These are phyloP conservation scores for Solanum ossicruentum DNA, from an alignment of 257 asterid genomes.

Conservation along the genomic window DNA sequence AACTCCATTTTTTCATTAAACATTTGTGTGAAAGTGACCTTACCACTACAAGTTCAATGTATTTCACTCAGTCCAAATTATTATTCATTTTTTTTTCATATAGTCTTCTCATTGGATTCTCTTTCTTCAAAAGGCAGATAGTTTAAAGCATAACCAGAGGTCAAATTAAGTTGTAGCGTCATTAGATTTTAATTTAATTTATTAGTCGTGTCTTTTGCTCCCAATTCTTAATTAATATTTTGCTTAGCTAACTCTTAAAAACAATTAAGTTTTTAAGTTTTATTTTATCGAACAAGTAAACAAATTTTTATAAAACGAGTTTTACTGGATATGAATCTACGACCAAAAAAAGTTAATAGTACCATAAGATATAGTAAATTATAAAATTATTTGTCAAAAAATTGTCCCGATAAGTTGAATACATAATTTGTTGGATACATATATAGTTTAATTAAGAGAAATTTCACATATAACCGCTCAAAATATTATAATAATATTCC, in stretches of 20 bases:
- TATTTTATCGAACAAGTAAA: neutral
- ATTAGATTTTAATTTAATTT: neutral
- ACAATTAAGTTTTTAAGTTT: neutral
- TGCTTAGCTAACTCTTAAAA: neutral
- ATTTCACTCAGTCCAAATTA: neutral
- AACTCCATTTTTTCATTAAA: neutral
- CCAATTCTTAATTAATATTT: neutral
- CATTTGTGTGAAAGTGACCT: neutral
- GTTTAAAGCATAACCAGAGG: neutral
- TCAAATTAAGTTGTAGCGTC: neutral
- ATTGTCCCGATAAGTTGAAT: neutral
- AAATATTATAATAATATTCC: too few species aligned
- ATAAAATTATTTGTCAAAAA: too few species aligned
- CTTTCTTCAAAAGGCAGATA: neutral
- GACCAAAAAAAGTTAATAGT: neutral
- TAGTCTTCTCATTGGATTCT: neutral
- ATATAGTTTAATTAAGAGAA: too few species aligned
- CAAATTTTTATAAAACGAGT: neutral
- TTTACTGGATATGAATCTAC: neutral
- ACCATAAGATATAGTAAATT: too few species aligned
- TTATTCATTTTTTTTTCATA: neutral
- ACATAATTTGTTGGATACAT: neutral
- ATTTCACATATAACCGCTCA: too few species aligned
- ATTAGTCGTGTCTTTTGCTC: neutral
- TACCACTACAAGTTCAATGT: constrained; percentile 1